These are phyloP conservation scores for Herpetomonas tarakana DNA, from an alignment of 208 protist species.

Conservation along the genomic window DNA sequence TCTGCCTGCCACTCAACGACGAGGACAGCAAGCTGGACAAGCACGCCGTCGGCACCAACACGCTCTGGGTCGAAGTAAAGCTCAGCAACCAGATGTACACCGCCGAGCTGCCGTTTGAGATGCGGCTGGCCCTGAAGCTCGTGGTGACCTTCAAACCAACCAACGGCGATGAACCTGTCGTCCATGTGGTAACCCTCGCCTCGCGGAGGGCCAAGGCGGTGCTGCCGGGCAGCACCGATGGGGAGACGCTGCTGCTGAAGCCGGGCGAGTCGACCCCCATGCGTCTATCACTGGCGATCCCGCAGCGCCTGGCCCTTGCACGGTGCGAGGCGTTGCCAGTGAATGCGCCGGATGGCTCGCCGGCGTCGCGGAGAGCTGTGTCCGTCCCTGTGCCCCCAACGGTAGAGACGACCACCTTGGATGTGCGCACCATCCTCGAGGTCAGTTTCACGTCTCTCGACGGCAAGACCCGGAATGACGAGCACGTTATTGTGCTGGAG, in stretches of 20 bases:
- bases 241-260: not conserved
- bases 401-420: not conserved
- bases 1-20: not conserved
- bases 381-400: not conserved
- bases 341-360: not conserved
- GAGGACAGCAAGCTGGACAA: not conserved
- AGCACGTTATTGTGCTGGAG: constrained; percentile 1
- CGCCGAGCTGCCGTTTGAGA: not conserved
- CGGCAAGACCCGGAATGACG: not conserved
- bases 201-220: not conserved
- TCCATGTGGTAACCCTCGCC: not conserved
- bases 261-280: constrained; percentile 1
- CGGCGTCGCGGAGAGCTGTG: not conserved
- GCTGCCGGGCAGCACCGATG: not conserved
- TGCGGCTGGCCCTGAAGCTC: constrained; percentile 1
- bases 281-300: not conserved
- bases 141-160: not conserved
- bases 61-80: not conserved
- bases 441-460: not conserved
- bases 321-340: not conserved
- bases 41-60: not conserved
- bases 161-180: not conserved
- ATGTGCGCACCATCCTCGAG: not conserved
- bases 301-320: not conserved
- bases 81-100: constrained; percentile 1